A percentile compares a stretch with the other conserved stretches of the same genome.
Evolutionary conservation across 805 yeast genomes (phyloP).

Genomic region (Yarrowia sp.): DNA sequence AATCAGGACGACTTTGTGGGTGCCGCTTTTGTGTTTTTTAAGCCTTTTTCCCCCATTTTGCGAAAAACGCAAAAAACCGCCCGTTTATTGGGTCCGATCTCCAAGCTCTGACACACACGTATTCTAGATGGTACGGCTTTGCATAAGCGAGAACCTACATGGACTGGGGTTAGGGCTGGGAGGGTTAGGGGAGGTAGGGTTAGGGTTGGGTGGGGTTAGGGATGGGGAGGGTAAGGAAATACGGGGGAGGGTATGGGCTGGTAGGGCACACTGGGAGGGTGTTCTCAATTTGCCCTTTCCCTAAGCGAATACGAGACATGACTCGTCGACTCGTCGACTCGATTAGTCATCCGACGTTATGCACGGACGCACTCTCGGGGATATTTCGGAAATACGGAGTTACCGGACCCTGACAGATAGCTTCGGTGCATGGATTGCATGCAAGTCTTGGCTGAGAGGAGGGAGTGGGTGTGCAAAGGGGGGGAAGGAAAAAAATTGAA

Average conservation of each 20-base stretch:
- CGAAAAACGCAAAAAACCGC: background rate
- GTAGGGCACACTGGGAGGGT: no score
- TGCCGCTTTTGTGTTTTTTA: background rate
- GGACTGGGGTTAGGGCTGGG: background rate
- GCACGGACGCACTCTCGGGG: no score
- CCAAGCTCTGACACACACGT: constrained; percentile 26
- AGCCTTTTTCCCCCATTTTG: no score
- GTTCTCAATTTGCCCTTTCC: no score
- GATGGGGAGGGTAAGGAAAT: no score
- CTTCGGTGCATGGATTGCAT: constrained; percentile 25
- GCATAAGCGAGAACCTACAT: constrained; percentile 34
- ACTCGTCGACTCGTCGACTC: no score
- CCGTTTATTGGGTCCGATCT: background rate
- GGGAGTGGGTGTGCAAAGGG: background rate
- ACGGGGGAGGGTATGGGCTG: no score
- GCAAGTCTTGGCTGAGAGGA: background rate
- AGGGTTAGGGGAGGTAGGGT: background rate
- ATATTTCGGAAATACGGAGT: constrained; percentile 16
- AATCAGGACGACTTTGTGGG: no score
- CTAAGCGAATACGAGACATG: no score
- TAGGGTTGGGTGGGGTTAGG: no score
- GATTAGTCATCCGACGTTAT: background rate
- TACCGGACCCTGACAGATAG: constrained; percentile 30
- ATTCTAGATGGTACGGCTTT: constrained; percentile 36
- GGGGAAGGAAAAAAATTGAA: background rate